Conservation (phyloP, 176 grass and related monocot genomes). For the Otatea glauca region DNA sequence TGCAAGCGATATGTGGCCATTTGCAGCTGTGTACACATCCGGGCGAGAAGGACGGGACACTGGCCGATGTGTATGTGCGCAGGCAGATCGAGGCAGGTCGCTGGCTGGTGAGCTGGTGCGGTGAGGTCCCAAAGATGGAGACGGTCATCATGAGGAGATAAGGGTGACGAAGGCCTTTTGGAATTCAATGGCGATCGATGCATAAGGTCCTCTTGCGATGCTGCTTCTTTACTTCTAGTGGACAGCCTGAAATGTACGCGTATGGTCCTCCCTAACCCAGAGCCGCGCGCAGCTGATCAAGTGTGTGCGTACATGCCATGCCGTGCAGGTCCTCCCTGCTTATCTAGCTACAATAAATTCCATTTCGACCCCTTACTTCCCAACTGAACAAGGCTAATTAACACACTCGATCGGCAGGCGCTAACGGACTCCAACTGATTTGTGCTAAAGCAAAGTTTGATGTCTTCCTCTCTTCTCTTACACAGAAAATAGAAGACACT, state of each 20-base stretch:
- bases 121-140: conserved; percentile 5
- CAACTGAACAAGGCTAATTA: neutral
- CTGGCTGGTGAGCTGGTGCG: neutral
- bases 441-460: neutral
- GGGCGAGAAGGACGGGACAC: neutral
- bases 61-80: neutral
- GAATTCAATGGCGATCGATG: conserved; percentile 9
- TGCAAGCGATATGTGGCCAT: neutral
- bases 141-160: neutral
- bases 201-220: neutral
- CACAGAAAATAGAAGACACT: neutral
- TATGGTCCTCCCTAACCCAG: neutral
- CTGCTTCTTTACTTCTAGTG: neutral
- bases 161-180: conserved; percentile 21
- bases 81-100: neutral
- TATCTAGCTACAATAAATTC: neutral
- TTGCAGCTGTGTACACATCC: neutral
- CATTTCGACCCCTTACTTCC: neutral
- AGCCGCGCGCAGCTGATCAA: neutral
- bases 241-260: conserved; percentile 14
- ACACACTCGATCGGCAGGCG: neutral
- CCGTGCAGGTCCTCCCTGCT: neutral
- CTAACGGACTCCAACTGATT: neutral
- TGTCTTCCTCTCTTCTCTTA: neutral
- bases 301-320: neutral